Evolutionary conservation across 139 green algal genomes (phyloP), one percentile per base, ranked within the genome.

Genomic region (Tetradesmus obliquus): DNA sequence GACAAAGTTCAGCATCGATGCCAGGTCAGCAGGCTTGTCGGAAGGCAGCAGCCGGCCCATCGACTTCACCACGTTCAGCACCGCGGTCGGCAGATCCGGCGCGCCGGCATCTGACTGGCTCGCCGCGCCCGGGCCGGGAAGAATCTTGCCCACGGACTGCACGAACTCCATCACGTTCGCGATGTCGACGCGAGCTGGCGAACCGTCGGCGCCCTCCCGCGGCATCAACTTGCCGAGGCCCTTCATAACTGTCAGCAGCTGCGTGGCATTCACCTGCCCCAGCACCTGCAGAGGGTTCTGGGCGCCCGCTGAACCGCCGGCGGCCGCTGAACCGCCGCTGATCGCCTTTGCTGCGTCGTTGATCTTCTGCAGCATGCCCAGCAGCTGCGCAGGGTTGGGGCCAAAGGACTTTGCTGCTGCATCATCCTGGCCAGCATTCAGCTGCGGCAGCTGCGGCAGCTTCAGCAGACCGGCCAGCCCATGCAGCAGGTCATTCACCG

Each of bases 281-380:
- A 71, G 60, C 15, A 13, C 60, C 60, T 71, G 60, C 60, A 71
- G 60, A 71, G 60, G 60, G 8, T 71, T 71, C 60, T 71, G 60
- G 2, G 60, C 60, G 7, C 12, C 60, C 2, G 60, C 60, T 71
- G 60, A 71, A 71, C 60, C 60, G 60, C 60, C 9, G 8, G 60
- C 60, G 15, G 60, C 60, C 8, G 60, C 9, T 71, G 60, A 71
- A 71, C 60, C 60, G 60, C 60, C 60, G 60, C 60, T 19, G 60
- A 71, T 71, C 19, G 60, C 60, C 60, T 71, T 71, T 13, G 76
- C 32, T 3, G 76, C 32, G 13, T 51, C 76, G 32, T 83, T 83
- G 76, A 83, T 83, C 76, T 53, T 83, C 76, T 83, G 76, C 76
- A 83, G 76, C 76, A 83, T 51, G 19, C 9, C 12, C 19, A 83